These are phyloP conservation scores for Corymbia citriodora DNA, from an alignment of 441 rosid species.

Conservation along the genomic window DNA sequence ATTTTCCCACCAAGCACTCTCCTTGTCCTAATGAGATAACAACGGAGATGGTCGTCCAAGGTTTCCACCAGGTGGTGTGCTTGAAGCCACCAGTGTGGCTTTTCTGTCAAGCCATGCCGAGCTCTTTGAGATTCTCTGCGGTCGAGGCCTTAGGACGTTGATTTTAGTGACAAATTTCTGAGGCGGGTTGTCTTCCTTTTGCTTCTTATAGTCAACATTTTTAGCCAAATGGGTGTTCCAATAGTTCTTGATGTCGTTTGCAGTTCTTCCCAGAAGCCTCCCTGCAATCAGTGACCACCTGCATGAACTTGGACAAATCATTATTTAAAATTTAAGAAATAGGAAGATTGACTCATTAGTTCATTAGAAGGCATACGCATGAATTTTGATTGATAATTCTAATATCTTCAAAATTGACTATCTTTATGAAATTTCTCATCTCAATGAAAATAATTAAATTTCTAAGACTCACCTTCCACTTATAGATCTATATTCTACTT, in stretches of 20 bases:
- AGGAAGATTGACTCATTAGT: neutral
- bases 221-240: slow-evolving; percentile 1
- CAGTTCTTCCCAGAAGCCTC: slow-evolving; percentile 17
- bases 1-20: neutral
- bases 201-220: neutral
- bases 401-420: no score
- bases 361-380: neutral
- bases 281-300: slow-evolving; percentile 10
- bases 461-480: no score
- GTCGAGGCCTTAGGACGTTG: neutral
- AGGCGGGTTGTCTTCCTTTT: neutral
- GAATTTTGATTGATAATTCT: no score
- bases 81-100: neutral
- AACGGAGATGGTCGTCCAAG: neutral
- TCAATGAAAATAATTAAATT: no score
- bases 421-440: no score
- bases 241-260: slow-evolving; percentile 17
- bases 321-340: neutral
- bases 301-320: neutral
- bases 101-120: neutral
- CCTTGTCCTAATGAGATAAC: neutral
- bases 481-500: no score
- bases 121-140: neutral
- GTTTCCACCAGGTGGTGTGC: neutral
- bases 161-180: neutral